phyloP scores from a whole-genome alignment of 2,329 filamentous ascomycete species.

The Orbilia oligospora region DNA sequence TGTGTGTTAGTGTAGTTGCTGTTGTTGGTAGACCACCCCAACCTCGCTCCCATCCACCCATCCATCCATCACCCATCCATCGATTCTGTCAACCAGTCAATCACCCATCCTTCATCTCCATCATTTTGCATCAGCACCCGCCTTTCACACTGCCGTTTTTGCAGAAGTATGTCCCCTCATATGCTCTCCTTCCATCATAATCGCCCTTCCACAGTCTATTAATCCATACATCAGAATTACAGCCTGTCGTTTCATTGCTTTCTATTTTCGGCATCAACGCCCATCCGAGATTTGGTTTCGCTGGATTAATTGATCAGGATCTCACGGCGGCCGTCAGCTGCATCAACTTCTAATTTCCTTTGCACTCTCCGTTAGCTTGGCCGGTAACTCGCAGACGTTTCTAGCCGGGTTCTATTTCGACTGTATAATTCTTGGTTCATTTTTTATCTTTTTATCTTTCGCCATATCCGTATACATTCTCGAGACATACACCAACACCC shows the following conservation, averaged over 20 bases:
- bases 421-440: background rate
- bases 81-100: conserved; percentile 3
- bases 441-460: background rate
- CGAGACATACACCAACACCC: background rate
- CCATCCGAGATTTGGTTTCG: conserved; percentile 27
- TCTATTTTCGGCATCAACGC: conserved; percentile 24
- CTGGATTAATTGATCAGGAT: conserved; percentile 34
- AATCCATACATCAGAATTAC: background rate
- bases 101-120: conserved; percentile 15
- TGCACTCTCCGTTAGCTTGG: background rate
- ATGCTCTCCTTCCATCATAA: background rate
- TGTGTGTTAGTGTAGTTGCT: conserved; percentile 10
- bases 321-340: conserved; percentile 22
- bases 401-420: background rate
- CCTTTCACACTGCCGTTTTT: background rate
- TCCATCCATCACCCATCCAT: conserved; percentile 14
- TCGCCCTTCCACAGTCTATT: background rate
- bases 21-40: conserved; percentile 17
- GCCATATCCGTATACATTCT: background rate
- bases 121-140: conserved; percentile 3
- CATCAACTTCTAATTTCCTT: conserved; percentile 33
- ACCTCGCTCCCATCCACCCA: conserved; percentile 19
- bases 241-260: conserved; percentile 21
- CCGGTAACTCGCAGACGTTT: conserved; percentile 28
- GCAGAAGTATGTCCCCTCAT: conserved; percentile 13